Conservation (phyloP, 257 asterid genomes). For the Euphrasia confusa region DNA sequence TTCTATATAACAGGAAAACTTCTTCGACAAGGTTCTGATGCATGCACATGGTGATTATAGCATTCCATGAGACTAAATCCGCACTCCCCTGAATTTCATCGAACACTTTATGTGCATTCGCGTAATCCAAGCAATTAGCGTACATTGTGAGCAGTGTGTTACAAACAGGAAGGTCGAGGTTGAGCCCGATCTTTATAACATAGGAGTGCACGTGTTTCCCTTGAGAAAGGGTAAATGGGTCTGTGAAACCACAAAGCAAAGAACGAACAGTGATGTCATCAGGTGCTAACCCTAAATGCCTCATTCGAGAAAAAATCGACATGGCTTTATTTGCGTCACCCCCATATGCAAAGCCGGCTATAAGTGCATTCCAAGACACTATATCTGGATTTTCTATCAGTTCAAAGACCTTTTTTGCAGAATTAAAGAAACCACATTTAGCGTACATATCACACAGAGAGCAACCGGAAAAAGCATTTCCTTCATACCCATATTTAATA, state of each 20-base stretch:
- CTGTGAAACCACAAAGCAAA: conserved; percentile 56
- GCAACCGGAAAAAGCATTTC: conserved; percentile 57
- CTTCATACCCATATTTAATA: conserved; percentile 46
- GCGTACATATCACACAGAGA: conserved; percentile 79
- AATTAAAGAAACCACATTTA: conserved; percentile 51
- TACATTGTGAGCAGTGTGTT: conserved; percentile 66
- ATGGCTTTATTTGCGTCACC: conserved; percentile 54
- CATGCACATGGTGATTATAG: conserved; percentile 49
- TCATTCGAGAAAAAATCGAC: conserved; percentile 52
- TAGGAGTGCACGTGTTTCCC: conserved; percentile 68
- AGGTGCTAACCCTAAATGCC: conserved; percentile 40
- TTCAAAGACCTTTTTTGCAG: conserved; percentile 50
- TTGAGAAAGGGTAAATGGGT: conserved; percentile 35
- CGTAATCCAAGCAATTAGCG: conserved; percentile 48
- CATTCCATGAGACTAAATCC: conserved; percentile 81
- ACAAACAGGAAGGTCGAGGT: conserved; percentile 47
- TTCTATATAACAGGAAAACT: conserved; percentile 47
- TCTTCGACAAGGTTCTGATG: conserved; percentile 40
- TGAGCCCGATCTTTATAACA: conserved; percentile 43
- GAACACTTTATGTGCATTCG: conserved; percentile 46
- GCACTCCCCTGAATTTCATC: conserved; percentile 35
- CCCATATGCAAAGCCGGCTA: conserved; percentile 53
- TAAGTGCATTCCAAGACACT: conserved; percentile 68
- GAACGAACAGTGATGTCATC: conserved; percentile 62
- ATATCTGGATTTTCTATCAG: conserved; percentile 55